Conservation (phyloP, 495 filamentous ascomycete genomes). For the Coniosporium apollinis region DNA sequence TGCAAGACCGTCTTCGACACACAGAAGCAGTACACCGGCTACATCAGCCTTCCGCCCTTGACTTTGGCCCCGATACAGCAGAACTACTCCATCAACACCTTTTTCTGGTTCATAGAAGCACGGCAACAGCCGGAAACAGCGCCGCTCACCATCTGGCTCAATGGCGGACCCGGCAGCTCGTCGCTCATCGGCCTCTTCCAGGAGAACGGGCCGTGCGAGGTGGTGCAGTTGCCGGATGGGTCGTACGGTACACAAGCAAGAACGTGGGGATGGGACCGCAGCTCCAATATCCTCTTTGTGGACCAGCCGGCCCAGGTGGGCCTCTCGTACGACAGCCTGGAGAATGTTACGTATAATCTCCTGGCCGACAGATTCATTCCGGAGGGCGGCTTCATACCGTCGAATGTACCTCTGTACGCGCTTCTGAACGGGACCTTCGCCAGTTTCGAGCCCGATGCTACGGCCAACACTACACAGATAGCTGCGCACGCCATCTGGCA, state of each 20-base stretch:
- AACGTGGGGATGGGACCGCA: slow-evolving; percentile 24
- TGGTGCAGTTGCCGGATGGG: slow-evolving; percentile 20
- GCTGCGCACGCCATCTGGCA: slow-evolving; percentile 51
- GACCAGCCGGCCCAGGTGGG: slow-evolving; percentile 27
- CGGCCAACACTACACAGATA: slow-evolving; percentile 48
- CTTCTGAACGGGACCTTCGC: slow-evolving; percentile 50
- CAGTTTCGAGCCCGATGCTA: slow-evolving; percentile 31
- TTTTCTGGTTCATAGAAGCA: slow-evolving; percentile 33
- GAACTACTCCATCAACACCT: slow-evolving; percentile 41
- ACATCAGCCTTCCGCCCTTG: slow-evolving; percentile 32
- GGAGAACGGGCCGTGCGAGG: slow-evolving; percentile 27
- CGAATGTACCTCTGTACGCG: too few relatives aligned
- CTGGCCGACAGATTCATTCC: slow-evolving; percentile 9
- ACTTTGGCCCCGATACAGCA: slow-evolving; percentile 35
- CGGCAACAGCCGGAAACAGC: slow-evolving; percentile 23
- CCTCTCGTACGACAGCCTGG: slow-evolving; percentile 26
- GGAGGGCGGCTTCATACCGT: slow-evolving; percentile 15
- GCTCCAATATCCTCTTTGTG: slow-evolving; percentile 25
- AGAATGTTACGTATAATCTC: slow-evolving; percentile 24
- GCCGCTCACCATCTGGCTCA: slow-evolving; percentile 41
- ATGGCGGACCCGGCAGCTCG: slow-evolving; percentile 39
- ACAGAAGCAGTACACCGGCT: slow-evolving; percentile 24
- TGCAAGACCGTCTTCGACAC: slow-evolving; percentile 17
- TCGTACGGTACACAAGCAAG: slow-evolving; percentile 20
- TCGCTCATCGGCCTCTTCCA: slow-evolving; percentile 26